Conservation (phyloP, 768 basidiomycete genomes). For the Mycena epipterygia region DNA sequence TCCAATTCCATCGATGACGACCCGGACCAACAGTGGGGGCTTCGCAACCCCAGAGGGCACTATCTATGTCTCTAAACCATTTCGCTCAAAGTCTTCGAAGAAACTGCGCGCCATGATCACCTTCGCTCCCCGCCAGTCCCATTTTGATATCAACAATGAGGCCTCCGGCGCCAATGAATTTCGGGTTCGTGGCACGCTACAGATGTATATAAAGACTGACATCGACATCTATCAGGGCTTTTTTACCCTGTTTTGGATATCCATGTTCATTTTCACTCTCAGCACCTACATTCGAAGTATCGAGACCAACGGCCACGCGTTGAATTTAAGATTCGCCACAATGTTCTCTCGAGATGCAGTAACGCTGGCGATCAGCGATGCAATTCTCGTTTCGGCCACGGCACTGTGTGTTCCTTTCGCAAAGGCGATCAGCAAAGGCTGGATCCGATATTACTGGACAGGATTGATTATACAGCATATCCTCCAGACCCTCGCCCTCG, state of each 20-base stretch:
- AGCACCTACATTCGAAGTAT: constrained; percentile 84
- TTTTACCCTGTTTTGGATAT: constrained; percentile 95
- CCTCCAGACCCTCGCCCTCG: constrained; percentile 82
- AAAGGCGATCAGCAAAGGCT: constrained; percentile 79
- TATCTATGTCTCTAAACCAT: constrained; percentile 81
- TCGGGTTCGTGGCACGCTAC: constrained; percentile 61
- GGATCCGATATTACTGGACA: constrained; percentile 85
- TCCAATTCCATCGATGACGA: constrained; percentile 27
- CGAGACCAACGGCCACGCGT: constrained; percentile 81
- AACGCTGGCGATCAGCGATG: constrained; percentile 88
- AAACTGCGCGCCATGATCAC: constrained; percentile 87
- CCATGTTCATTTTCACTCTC: constrained; percentile 85
- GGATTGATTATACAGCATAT: constrained; percentile 86
- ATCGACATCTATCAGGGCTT: constrained; percentile 75
- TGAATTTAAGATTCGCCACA: constrained; percentile 85
- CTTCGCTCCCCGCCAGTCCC: constrained; percentile 88
- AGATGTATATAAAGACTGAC: constrained; percentile 4
- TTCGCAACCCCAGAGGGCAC: constrained; percentile 74
- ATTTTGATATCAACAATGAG: constrained; percentile 87
- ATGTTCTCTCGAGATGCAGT: constrained; percentile 91
- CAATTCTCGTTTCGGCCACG: constrained; percentile 82
- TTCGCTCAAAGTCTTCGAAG: constrained; percentile 79
- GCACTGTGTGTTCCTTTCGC: constrained; percentile 88
- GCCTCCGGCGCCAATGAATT: constrained; percentile 86
- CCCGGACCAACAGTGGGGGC: constrained; percentile 53